Base-by-base conservation (phyloP, 2,329 filamentous ascomycete genomes). In the Annulohypoxylon truncatum region DNA sequence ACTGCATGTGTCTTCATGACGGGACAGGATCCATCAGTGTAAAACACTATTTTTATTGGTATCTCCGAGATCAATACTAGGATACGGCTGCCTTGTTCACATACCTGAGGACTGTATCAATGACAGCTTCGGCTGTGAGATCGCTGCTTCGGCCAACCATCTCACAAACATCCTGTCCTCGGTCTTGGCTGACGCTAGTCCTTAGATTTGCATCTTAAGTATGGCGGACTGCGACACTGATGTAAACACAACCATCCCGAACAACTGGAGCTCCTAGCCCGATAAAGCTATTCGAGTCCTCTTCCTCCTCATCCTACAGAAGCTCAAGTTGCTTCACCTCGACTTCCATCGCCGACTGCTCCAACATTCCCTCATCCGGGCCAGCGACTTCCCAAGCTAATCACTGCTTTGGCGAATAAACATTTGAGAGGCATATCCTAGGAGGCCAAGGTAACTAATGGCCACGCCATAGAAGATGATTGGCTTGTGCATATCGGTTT, bases 351-450 rank as follows among this genome's bases (percentile, higher is more conserved):
- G 38, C 64, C 53, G 66, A 69, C 64, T 73, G 69, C 72, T 71
- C 74, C 71, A 73, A 74, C 60, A 65, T 69, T 70, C 68, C 60
- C 51, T 67, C 69, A 67, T 72, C 69, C 70, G 68, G 69, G 63
- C 62, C 62, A 62, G 62, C 66, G 61, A 52, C 67, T 67, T 71
- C 68, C 64, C 40, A 61, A 61, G 64, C 58, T 58, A 61, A 67
- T 59, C 64, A 66, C 56, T 59, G 51, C 65, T 66, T 57, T 57
- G 68, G 61, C 57, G 63, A 67, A 66, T 71, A 70, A 66, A 73
- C 66, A 65, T 59, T 66, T 59, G 64, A 65, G 68, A 70, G 64
- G 57, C 59, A 74, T 76, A 76, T 76, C 74, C 74, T 75, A 73
- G 66, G 67, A 66, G 71, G 72, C 71, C 71, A 71, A 68, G 68